A percentile compares a stretch with the other conserved stretches of the same genome.
Evolutionary conservation across 768 basidiomycete species (phyloP).

Genomic region (Boletus huronensis): DNA sequence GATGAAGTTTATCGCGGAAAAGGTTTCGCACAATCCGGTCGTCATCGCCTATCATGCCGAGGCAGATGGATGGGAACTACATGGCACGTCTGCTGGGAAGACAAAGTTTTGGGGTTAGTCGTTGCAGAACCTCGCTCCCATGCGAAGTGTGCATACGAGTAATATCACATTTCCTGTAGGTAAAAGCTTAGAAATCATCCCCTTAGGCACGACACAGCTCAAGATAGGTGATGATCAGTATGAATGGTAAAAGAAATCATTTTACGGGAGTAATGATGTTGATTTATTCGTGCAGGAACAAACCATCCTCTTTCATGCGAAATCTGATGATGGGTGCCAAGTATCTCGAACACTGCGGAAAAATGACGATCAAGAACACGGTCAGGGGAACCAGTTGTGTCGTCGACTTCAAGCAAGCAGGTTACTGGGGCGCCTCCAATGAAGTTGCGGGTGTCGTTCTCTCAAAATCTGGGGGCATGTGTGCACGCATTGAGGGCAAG

Average conservation of each 20-base stretch:
- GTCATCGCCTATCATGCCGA: conserved; percentile 85
- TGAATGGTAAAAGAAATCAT: conserved; percentile 52
- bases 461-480: conserved; percentile 48
- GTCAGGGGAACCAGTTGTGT: conserved; percentile 54
- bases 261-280: neutral
- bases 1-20: conserved; percentile 82
- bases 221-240: conserved; percentile 65
- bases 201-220: conserved; percentile 66
- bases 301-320: conserved; percentile 84
- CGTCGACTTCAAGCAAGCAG: conserved; percentile 83
- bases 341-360: conserved; percentile 82
- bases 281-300: conserved; percentile 51
- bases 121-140: conserved; percentile 3
- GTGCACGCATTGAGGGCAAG: conserved; percentile 75
- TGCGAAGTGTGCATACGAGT: conserved; percentile 13
- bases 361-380: conserved; percentile 70
- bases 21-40: conserved; percentile 82
- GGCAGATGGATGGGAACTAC: conserved; percentile 71
- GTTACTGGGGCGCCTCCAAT: conserved; percentile 80
- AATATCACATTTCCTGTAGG: conserved; percentile 42
- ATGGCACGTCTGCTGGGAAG: conserved; percentile 74
- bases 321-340: conserved; percentile 90
- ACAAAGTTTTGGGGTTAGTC: conserved; percentile 88
- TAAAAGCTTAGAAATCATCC: conserved; percentile 87
- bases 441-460: conserved; percentile 62